Conservation (phyloP, 129 eudicot species). For the Apium graveolens region DNA sequence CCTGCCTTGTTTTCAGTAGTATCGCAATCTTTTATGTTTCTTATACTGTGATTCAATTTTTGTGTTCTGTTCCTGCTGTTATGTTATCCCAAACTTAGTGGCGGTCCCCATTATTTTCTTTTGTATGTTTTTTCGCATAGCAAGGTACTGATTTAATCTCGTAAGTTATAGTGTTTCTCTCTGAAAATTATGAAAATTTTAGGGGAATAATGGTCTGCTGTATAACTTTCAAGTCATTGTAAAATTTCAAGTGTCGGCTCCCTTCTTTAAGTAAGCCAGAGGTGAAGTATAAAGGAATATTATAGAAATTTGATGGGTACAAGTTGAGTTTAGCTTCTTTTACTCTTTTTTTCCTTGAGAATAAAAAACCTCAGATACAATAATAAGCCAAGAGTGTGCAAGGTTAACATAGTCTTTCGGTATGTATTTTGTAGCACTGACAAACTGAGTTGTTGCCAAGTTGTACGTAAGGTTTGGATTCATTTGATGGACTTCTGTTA, state of each 20-base stretch:
- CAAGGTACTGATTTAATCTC: background rate
- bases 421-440: background rate
- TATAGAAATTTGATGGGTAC: background rate
- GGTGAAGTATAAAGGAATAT: background rate
- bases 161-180: background rate
- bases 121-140: too few relatives aligned
- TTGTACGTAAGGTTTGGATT: background rate
- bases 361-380: background rate
- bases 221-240: too few relatives aligned
- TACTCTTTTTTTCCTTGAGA: background rate
- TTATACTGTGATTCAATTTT: background rate
- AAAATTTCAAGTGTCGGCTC: too few relatives aligned
- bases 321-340: background rate
- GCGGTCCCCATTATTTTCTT: too few relatives aligned
- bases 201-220: background rate
- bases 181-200: background rate
- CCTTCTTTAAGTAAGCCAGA: too few relatives aligned
- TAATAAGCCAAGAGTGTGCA: background rate
- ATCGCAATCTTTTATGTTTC: background rate
- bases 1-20: too few relatives aligned
- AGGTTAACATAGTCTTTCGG: background rate
- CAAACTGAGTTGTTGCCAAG: background rate
- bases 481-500: background rate
- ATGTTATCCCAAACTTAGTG: background rate
- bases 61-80: background rate